Percentiles rank a stretch among this genome's conserved stretches.
Evolutionary conservation across 192 early-diverging fungal genomes (phyloP).

Genomic region (Entomortierella chlamydospora): DNA sequence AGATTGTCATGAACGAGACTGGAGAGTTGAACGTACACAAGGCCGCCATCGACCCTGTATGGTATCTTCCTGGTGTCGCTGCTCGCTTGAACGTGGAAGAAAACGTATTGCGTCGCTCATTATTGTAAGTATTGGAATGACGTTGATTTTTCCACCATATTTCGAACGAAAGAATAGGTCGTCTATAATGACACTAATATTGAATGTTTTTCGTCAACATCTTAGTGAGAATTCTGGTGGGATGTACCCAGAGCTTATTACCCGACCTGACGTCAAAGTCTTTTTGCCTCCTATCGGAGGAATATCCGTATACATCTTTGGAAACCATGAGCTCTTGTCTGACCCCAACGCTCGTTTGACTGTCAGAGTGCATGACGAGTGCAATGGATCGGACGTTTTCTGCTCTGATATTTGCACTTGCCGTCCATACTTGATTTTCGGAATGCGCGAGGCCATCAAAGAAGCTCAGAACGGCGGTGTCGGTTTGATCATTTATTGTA

Average conservation of each 20-base stretch:
- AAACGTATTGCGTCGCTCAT: conserved; percentile 79
- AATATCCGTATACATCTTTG: conserved; percentile 94
- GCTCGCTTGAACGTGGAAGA: conserved; percentile 89
- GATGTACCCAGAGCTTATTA: conserved; percentile 96
- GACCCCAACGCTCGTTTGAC: conserved; percentile 88
- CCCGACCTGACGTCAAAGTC: conserved; percentile 91
- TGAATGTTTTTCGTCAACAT: no score
- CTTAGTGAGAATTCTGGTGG: conserved; percentile 88
- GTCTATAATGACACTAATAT: no score
- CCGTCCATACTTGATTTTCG: conserved; percentile 85
- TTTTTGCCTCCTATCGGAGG: conserved; percentile 96
- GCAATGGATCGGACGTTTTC: conserved; percentile 93
- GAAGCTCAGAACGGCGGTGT: conserved; percentile 92
- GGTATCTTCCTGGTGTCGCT: conserved; percentile 94
- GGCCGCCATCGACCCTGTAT: conserved; percentile 95
- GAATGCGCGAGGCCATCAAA: conserved; percentile 90
- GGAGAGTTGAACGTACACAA: conserved; percentile 92
- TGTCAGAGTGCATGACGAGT: conserved; percentile 93
- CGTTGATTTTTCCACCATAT: no score
- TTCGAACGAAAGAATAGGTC: no score
- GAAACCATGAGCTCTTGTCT: conserved; percentile 81
- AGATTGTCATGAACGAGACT: conserved; percentile 78
- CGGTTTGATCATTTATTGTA: conserved; percentile 94
- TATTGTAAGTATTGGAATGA: conserved; percentile 78
- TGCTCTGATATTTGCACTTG: conserved; percentile 90